phyloP scores from a whole-genome alignment of 148 eudicot genomes.

The Dysphania ambrosioides region DNA sequence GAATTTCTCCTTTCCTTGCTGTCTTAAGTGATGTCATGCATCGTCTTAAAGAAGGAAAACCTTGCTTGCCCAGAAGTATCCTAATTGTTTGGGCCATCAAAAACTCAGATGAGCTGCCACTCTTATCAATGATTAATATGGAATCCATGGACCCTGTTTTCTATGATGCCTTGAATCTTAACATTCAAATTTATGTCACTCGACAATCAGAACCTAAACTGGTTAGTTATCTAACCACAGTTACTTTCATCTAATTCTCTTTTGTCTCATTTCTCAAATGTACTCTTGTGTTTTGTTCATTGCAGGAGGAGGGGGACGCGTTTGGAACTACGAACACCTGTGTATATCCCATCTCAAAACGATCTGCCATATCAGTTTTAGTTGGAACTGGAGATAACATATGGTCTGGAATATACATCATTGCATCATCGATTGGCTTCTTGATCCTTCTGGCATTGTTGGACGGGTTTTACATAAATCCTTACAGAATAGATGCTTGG shows the following conservation, averaged over 20 bases:
- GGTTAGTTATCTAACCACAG: constrained; percentile 34
- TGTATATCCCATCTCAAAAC: constrained; percentile 30
- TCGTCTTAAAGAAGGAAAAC: constrained; percentile 48
- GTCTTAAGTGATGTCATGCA: constrained; percentile 65
- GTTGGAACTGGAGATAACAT: constrained; percentile 77
- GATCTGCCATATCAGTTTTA: constrained; percentile 51
- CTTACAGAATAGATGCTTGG: constrained; percentile 41
- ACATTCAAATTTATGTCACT: constrained; percentile 75
- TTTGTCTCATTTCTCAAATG: background rate
- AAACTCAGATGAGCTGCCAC: constrained; percentile 62
- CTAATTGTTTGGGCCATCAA: constrained; percentile 72
- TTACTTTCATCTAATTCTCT: background rate
- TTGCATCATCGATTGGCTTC: constrained; percentile 61
- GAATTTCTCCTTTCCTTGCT: constrained; percentile 80
- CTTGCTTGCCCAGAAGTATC: constrained; percentile 58
- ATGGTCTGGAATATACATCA: constrained; percentile 68
- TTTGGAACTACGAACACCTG: constrained; percentile 31
- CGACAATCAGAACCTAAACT: constrained; percentile 60
- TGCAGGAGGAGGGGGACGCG: constrained; percentile 68
- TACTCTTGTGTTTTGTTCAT: background rate
- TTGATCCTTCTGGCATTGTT: constrained; percentile 46
- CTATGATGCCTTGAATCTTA: constrained; percentile 52
- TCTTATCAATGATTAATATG: constrained; percentile 47
- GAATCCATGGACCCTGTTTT: constrained; percentile 54
- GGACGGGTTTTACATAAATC: constrained; percentile 54